Percentiles rank a stretch among this genome's conserved stretches.
phyloP scores from a whole-genome alignment of 2,329 filamentous ascomycete species.

The Aspergillus melleus region DNA sequence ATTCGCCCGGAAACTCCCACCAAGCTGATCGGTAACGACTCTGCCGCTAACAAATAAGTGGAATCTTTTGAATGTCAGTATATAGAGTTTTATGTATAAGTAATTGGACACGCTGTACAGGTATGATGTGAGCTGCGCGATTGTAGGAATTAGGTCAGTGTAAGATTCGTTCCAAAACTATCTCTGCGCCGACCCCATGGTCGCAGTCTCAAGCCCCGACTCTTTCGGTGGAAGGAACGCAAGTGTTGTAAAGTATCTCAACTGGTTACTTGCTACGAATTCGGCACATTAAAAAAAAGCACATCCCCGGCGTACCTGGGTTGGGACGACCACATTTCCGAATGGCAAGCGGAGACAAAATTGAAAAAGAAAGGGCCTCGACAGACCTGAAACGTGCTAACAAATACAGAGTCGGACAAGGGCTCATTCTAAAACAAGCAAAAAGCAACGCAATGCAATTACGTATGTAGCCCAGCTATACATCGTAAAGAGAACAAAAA shows the following conservation, averaged over 20 bases:
- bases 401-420: neutral
- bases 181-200: neutral
- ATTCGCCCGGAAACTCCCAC: constrained; percentile 31
- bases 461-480: neutral
- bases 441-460: neutral
- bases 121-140: neutral
- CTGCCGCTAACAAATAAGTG: constrained; percentile 51
- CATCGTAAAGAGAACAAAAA: neutral
- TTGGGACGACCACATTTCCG: neutral
- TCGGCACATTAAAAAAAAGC: too few species aligned
- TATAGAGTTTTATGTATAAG: constrained; percentile 27
- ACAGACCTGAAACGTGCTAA: neutral
- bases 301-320: too few species aligned
- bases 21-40: constrained; percentile 45
- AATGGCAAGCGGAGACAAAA: neutral
- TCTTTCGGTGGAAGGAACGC: too few species aligned
- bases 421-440: neutral
- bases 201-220: neutral
- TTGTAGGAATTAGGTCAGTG: neutral
- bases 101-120: neutral
- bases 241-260: too few species aligned
- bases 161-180: neutral
- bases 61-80: neutral
- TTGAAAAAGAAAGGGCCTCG: neutral
- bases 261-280: neutral